Base-by-base conservation (phyloP, 1,284 basidiomycete species). In the Rugosomyces carneus region DNA sequence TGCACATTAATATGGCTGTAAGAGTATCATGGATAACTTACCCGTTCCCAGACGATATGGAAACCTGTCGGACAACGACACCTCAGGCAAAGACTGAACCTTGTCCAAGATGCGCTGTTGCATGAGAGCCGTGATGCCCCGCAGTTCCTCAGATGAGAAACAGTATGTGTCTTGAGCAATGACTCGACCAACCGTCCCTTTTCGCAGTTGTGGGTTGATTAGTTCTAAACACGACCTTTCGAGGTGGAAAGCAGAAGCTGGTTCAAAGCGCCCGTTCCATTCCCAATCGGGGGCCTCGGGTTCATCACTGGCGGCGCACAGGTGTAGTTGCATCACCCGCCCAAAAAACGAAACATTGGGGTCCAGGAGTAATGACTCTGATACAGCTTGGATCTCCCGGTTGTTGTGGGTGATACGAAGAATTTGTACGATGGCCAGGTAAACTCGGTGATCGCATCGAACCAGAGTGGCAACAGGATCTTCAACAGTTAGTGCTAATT, bases 261-360 rank as follows among this genome's bases (percentile, higher is more conserved):
- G n/a, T 15, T 47, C 35, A 27, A 29, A 45, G 5, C 0, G 7
- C 1, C 37, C 26, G 13, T 19, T 10, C 39, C 45, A 47, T 13
- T 47, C 26, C 45, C 45, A 42, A 27, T 48, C 47, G 11, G 37
- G 10, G 3, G 2, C 19, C 18, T 32, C 16, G 20, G 41, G 27
- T 9, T 48, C 37, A 29, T 48, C 36, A 6, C 9, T 7, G 19
- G 2, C 16, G 18, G 36, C 37, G 9, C n/a, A 13, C 1, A 42
- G 39, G 8, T 5, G 16, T 0, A 57, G 48, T 21, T 42, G 53
- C 50, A 57, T 50, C 24, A 57, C 40, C 24, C 54, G 53, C 0
- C 40, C 51, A 7, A 47, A 45, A 24, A 54, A 10, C 15, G 32
- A 40, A 8, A 51, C 37, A 48, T 50, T 57, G 11, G 53, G 53